Conservation (phyloP, 495 filamentous ascomycete species). For the Filosporella fistucella region DNA sequence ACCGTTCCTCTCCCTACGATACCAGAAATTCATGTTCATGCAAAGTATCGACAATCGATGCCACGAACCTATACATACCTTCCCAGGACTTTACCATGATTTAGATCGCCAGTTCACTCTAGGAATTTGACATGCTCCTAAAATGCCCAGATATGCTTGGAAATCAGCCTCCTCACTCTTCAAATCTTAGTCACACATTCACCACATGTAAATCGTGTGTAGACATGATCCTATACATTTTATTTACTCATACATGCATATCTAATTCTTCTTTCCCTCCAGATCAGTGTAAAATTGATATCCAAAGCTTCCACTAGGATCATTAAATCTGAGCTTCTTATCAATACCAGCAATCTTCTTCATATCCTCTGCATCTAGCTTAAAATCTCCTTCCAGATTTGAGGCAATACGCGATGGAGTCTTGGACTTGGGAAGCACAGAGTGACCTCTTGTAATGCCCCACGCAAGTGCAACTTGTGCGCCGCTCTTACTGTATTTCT, state of each 20-base stretch:
- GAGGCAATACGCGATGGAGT: constrained; percentile 46
- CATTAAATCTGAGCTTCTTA: constrained; percentile 56
- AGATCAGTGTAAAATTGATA: constrained; percentile 53
- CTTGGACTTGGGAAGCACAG: constrained; percentile 62
- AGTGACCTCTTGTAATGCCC: constrained; percentile 61
- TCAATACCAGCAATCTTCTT: constrained; percentile 47
- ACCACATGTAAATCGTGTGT: no score
- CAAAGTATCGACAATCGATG: no score
- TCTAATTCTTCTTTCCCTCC: constrained; percentile 48
- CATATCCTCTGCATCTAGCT: constrained; percentile 47
- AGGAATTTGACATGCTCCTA: no score
- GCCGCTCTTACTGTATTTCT: constrained; percentile 56
- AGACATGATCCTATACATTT: no score
- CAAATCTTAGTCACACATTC: no score
- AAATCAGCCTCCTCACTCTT: no score
- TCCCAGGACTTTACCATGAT: no score
- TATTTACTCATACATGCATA: constrained; percentile 33
- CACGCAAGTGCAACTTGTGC: constrained; percentile 58
- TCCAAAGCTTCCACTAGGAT: constrained; percentile 48
- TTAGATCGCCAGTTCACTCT: no score
- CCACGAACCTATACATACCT: no score
- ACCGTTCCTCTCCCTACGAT: no score
- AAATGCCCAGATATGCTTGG: no score
- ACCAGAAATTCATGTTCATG: no score
- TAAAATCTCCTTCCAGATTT: constrained; percentile 59